A percentile compares a stretch with the other conserved stretches of the same genome.
Evolutionary conservation across 805 yeast species (phyloP).

Genomic region (Huiozyma naganishii): DNA sequence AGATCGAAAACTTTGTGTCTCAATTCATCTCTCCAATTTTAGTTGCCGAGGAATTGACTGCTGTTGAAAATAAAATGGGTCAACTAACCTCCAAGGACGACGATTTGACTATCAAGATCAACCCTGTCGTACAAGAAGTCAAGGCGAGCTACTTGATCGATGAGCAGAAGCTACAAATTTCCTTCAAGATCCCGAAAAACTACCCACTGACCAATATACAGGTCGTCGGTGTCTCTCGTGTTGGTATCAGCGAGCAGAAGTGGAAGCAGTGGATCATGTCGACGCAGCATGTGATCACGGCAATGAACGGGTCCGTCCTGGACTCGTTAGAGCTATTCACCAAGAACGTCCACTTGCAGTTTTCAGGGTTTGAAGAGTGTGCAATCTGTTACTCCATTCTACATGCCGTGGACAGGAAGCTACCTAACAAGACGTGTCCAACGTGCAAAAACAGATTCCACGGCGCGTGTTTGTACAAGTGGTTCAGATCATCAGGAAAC

Average conservation of each 20-base stretch:
- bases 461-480: slow-evolving; percentile 87
- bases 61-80: slow-evolving; percentile 35
- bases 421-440: slow-evolving; percentile 80
- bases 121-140: slow-evolving; percentile 53
- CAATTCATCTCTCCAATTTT: slow-evolving; percentile 54
- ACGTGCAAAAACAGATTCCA: slow-evolving; percentile 93
- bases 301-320: slow-evolving; percentile 55
- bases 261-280: slow-evolving; percentile 95
- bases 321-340: slow-evolving; percentile 33
- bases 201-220: slow-evolving; percentile 71
- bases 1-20: slow-evolving; percentile 52
- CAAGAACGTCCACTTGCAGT: slow-evolving; percentile 70
- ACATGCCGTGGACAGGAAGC: slow-evolving; percentile 74
- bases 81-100: slow-evolving; percentile 28
- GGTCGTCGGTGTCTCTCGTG: slow-evolving; percentile 66
- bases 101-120: slow-evolving; percentile 47
- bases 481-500: slow-evolving; percentile 92
- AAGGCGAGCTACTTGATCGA: slow-evolving; percentile 68
- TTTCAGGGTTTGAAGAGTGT: slow-evolving; percentile 92
- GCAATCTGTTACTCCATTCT: slow-evolving; percentile 91
- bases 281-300: slow-evolving; percentile 69
- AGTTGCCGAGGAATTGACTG: slow-evolving; percentile 44
- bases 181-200: slow-evolving; percentile 57
- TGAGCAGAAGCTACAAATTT: slow-evolving; percentile 76
- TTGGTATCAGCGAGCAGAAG: slow-evolving; percentile 84